Evolutionary conservation across 164 flowering plant genomes (phyloP).

Genomic region (Akebia trifoliata): DNA sequence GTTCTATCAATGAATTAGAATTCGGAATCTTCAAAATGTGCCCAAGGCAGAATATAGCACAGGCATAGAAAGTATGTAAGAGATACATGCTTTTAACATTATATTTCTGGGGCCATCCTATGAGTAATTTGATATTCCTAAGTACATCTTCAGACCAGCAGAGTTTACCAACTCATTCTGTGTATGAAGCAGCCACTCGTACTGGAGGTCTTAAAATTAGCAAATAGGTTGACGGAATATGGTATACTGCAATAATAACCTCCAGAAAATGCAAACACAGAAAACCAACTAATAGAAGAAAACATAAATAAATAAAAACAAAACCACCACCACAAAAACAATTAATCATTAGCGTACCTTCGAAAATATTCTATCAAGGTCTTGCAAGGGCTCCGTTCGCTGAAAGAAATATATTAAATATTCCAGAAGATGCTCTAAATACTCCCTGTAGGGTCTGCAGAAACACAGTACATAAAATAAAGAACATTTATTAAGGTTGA

Average conservation of each 20-base stretch:
- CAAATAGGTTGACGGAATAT: too few relatives aligned
- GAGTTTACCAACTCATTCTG: too few relatives aligned
- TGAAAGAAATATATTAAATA: slow-evolving; percentile 74
- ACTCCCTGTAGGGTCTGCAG: slow-evolving; percentile 79
- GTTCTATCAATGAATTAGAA: not conserved
- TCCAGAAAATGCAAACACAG: not conserved
- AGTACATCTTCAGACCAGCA: too few relatives aligned
- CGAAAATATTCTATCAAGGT: slow-evolving; percentile 77
- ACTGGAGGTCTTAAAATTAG: too few relatives aligned
- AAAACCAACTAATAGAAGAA: not conserved
- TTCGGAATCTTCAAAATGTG: not conserved
- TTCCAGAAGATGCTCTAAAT: slow-evolving; percentile 68
- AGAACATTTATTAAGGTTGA: slow-evolving; percentile 1
- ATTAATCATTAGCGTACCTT: slow-evolving; percentile 46
- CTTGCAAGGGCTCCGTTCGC: slow-evolving; percentile 94
- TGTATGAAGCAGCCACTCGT: too few relatives aligned
- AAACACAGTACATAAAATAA: slow-evolving; percentile 6
- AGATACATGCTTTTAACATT: not conserved
- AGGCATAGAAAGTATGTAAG: not conserved
- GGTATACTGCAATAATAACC: too few relatives aligned
- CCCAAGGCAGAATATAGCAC: not conserved
- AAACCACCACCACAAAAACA: not conserved
- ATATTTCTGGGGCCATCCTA: too few relatives aligned
- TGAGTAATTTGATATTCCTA: not conserved
- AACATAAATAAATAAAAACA: not conserved